Base-by-base conservation (phyloP, 2,329 filamentous ascomycete genomes). In the Monilinia aucupariae region DNA sequence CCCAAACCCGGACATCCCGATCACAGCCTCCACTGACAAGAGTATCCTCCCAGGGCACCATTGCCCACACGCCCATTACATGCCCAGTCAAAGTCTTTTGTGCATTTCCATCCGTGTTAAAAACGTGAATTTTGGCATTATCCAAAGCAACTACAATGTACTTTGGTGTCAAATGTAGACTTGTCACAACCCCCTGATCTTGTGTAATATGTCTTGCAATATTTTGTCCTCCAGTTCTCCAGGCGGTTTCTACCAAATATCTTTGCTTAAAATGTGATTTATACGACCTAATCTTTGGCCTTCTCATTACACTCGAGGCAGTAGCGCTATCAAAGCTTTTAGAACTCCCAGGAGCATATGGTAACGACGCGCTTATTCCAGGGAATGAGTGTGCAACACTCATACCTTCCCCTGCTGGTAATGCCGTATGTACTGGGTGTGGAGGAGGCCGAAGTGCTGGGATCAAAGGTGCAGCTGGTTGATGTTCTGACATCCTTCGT, bases 1-100 rank as follows among this genome's bases (percentile, higher is more conserved):
- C 90, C 94, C 94, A 99, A 7, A 99, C 94, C 63, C 94, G 85
- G 34, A 99, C 94, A 74, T 99, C 94, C 65, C 94, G 85, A 78
- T 99, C 94, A 74, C 94, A 99, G 7, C 94, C 94, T 71, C 94
- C 94, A 71, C 92, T 97, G 65, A 99, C 94, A 65, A 99, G 82
- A 60, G 91, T 89, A 74, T 99, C 93, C 64, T 91, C 93, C 90
- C 92, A 97, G 8, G 94, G 94, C 30, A 99, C 92, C 93, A 99
- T 97, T 55, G 94, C 94, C 94, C 94, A 99, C 25, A 99, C 94
- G 48, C 94, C 94, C 94, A 99, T 99, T 51, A 97, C 90, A 78
- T 99, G 94, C 13, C 94, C 94, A 73, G 94, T 89, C 34, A 99
- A 79, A 2, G 91, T 96, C 74, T 92, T 91, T 70, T 96, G 87